Percentiles rank a stretch among this genome's conserved stretches.
Evolutionary conservation across 1,284 basidiomycete species (phyloP).

Genomic region (Ceratobasidium theobromae): DNA sequence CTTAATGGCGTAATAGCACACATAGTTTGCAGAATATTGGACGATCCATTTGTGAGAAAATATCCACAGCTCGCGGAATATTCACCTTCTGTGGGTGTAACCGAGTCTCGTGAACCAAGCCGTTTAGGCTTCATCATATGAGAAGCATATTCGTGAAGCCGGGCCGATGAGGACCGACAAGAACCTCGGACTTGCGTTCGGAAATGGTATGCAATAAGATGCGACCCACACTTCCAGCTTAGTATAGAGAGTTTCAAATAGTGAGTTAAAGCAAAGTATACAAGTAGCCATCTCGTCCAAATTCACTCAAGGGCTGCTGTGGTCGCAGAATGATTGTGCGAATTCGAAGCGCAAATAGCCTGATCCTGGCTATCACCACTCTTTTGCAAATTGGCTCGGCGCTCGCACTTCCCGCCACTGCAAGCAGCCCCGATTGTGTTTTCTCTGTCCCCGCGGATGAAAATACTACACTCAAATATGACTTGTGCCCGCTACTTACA

Average conservation of each 20-base stretch:
- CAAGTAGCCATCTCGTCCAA: neutral
- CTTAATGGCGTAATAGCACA: constrained; percentile 23
- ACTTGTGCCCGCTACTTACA: constrained; percentile 10
- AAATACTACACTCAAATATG: constrained; percentile 5
- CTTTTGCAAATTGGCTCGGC: neutral
- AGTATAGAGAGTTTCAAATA: neutral
- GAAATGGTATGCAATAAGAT: neutral
- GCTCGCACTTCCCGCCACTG: constrained; percentile 4
- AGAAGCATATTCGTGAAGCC: neutral
- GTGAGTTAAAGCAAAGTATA: neutral
- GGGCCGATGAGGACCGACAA: neutral
- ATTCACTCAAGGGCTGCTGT: neutral
- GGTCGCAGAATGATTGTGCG: neutral
- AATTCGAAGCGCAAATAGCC: neutral
- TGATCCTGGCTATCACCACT: neutral
- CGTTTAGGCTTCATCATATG: neutral
- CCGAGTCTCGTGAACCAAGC: too few relatives aligned
- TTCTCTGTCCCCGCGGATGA: neutral
- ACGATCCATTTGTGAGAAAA: neutral
- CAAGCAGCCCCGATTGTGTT: neutral
- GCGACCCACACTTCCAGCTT: neutral
- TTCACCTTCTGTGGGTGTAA: neutral
- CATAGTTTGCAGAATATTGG: neutral
- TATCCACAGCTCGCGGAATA: constrained; percentile 5
- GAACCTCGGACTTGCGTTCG: neutral